phyloP scores from a whole-genome alignment of 345 rosid genomes.

The Arabidopsis suecica region DNA sequence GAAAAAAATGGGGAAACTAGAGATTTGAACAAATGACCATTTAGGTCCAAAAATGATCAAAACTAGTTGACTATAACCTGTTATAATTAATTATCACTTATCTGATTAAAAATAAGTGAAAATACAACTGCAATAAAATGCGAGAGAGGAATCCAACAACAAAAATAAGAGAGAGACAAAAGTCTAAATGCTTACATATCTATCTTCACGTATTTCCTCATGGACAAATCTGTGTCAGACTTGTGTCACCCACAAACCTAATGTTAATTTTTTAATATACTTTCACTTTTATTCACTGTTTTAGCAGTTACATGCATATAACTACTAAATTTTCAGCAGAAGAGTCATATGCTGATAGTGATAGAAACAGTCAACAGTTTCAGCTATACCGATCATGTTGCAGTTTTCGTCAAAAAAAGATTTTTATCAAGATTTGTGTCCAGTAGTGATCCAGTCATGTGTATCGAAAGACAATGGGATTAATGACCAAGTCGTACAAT shows the following conservation, averaged over 20 bases:
- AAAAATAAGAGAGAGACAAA: not conserved
- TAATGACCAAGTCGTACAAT: not conserved
- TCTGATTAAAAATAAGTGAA: not conserved
- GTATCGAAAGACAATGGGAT: not conserved
- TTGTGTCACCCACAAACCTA: slow-evolving; percentile 2
- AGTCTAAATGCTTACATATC: slow-evolving; percentile 3
- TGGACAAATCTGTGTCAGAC: slow-evolving; percentile 12
- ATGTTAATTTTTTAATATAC: not conserved
- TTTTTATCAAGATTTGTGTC: not conserved
- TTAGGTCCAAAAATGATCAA: not conserved
- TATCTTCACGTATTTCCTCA: slow-evolving; percentile 8
- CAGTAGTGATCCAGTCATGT: not conserved
- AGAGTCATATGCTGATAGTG: not conserved
- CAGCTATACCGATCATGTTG: not conserved
- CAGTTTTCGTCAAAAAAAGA: not conserved
- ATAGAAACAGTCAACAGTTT: not conserved
- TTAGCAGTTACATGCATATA: not conserved
- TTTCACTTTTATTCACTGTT: not conserved
- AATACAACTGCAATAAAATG: not conserved
- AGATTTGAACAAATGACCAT: not conserved
- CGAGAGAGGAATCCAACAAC: not conserved
- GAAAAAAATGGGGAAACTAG: not conserved
- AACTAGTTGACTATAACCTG: not conserved
- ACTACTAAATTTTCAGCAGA: not conserved
- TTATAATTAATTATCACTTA: not conserved